A percentile compares a stretch with the other conserved stretches of the same genome.
Evolutionary conservation across 495 filamentous ascomycete species (phyloP).

Genomic region (Clohesyomyces aquaticus): DNA sequence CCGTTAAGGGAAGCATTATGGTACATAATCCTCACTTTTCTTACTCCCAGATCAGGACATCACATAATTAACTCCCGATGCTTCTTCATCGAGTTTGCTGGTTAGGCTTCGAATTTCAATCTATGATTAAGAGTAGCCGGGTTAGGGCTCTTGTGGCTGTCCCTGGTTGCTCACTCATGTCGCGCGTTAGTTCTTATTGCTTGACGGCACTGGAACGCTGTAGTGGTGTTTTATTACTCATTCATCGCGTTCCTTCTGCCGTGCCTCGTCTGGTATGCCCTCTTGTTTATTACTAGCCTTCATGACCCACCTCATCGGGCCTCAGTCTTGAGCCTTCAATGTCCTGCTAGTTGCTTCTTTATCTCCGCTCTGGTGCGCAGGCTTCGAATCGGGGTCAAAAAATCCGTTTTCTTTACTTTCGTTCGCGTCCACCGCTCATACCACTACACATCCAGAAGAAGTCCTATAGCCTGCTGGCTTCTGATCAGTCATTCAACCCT

Average conservation of each 20-base stretch:
- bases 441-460: too few species aligned
- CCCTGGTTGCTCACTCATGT: slow-evolving; percentile 42
- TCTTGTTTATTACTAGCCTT: slow-evolving; percentile 43
- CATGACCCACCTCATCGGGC: slow-evolving; percentile 35
- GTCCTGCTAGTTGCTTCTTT: too few species aligned
- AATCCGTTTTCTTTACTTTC: too few species aligned
- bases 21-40: slow-evolving; percentile 39
- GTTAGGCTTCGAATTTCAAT: slow-evolving; percentile 46
- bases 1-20: slow-evolving; percentile 47
- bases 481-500: too few species aligned
- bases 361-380: too few species aligned
- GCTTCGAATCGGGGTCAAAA: too few species aligned
- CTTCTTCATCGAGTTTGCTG: slow-evolving; percentile 42
- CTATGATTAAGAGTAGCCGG: slow-evolving; percentile 48
- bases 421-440: too few species aligned
- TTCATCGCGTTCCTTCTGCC: too few species aligned
- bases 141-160: slow-evolving; percentile 39
- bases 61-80: slow-evolving; percentile 49
- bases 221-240: too few species aligned
- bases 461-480: too few species aligned
- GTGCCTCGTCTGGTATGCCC: too few species aligned
- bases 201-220: too few species aligned
- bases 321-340: slow-evolving; percentile 39
- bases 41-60: slow-evolving; percentile 34
- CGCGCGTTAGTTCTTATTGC: slow-evolving; percentile 42